Evolutionary conservation across 768 basidiomycete genomes (phyloP).

Genomic region (Cantharellus cinnabarinus): DNA sequence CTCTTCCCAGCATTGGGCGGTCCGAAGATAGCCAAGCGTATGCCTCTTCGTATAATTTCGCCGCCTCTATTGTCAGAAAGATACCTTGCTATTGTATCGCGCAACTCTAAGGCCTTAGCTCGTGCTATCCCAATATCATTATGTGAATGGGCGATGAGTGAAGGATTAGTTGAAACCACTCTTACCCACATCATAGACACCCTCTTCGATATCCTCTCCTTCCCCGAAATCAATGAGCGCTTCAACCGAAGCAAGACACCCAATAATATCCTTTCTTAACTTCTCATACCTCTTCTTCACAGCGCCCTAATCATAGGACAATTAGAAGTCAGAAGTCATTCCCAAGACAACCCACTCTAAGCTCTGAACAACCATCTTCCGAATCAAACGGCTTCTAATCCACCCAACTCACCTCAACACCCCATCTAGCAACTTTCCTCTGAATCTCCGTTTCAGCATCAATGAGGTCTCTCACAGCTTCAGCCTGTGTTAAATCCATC

Average conservation of each 20-base stretch:
- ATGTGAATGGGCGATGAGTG: neutral
- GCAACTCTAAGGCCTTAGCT: constrained; percentile 28
- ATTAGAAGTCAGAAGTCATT: neutral
- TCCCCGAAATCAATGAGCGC: constrained; percentile 89
- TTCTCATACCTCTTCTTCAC: constrained; percentile 38
- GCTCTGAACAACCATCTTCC: neutral
- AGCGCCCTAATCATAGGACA: constrained; percentile 29
- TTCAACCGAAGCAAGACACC: constrained; percentile 59
- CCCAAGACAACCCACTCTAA: neutral
- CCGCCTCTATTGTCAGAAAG: constrained; percentile 55
- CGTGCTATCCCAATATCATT: constrained; percentile 24
- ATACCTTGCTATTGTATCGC: constrained; percentile 30
- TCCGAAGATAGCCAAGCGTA: constrained; percentile 73
- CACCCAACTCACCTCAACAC: constrained; percentile 34
- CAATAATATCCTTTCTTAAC: constrained; percentile 44
- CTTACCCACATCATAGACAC: constrained; percentile 49
- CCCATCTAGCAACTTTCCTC: constrained; percentile 46
- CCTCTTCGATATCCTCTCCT: constrained; percentile 76
- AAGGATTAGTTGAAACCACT: neutral
- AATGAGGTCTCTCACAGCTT: constrained; percentile 70
- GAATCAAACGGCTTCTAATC: neutral
- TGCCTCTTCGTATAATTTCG: constrained; percentile 65
- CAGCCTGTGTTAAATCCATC: constrained; percentile 73
- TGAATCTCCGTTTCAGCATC: constrained; percentile 78
- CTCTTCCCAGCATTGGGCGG: constrained; percentile 93